Percentiles rank a stretch among this genome's conserved stretches.
These are phyloP conservation scores for Hamamelis virginiana DNA, from an alignment of 164 flowering plant species.

Conservation along the genomic window DNA sequence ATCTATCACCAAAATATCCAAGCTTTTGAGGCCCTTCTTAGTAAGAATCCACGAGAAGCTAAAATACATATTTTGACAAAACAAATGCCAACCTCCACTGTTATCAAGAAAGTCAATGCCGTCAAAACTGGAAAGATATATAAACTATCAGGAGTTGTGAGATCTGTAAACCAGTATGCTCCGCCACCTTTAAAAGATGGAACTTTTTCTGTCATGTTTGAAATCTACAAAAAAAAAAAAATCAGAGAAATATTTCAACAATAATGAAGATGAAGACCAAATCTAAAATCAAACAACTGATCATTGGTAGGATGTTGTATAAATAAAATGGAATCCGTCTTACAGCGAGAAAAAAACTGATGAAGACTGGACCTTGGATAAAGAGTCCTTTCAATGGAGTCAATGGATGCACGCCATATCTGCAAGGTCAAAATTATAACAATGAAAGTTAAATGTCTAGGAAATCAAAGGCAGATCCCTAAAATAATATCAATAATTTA, in stretches of 20 bases:
- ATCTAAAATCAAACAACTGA: no score
- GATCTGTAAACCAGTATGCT: constrained; percentile 80
- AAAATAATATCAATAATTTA: no score
- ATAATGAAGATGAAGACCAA: background rate
- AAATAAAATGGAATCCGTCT: constrained; percentile 27
- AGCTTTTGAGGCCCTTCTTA: no score
- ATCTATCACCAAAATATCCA: background rate
- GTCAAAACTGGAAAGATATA: constrained; percentile 75
- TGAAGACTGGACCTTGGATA: constrained; percentile 78
- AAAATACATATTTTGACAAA: background rate
- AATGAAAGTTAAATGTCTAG: no score
- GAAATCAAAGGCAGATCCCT: background rate
- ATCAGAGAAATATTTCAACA: background rate
- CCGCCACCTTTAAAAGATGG: constrained; percentile 90
- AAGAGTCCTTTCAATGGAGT: constrained; percentile 79
- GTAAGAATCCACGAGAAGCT: background rate
- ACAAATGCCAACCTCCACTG: constrained; percentile 69
- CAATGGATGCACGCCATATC: constrained; percentile 78
- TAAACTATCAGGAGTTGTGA: constrained; percentile 73
- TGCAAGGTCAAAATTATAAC: constrained; percentile 26
- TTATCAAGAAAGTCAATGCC: constrained; percentile 62
- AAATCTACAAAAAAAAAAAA: no score
- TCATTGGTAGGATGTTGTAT: no score
- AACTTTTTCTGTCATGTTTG: constrained; percentile 82
- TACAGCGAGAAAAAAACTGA: constrained; percentile 88